Conservation (phyloP, 345 rosid genomes). For the Aquilaria malaccensis region DNA sequence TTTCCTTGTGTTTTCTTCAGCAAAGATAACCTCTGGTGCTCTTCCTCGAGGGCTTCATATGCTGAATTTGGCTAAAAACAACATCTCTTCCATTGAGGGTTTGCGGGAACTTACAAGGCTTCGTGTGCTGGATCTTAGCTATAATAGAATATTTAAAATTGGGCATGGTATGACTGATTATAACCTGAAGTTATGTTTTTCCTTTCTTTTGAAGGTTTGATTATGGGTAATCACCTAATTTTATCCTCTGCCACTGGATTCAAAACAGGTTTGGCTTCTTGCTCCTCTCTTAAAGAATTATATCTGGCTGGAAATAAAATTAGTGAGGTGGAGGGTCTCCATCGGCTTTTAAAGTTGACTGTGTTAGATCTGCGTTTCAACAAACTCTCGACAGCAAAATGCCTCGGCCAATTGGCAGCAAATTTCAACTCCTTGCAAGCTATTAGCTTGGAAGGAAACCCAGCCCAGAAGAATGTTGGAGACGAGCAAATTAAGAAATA, state of each 20-base stretch:
- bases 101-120: constrained; percentile 88
- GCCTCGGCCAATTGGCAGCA: constrained; percentile 94
- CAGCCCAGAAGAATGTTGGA: constrained; percentile 94
- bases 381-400: constrained; percentile 79
- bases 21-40: constrained; percentile 74
- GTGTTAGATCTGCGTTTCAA: constrained; percentile 87
- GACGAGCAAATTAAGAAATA: constrained; percentile 86
- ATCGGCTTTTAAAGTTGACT: constrained; percentile 75
- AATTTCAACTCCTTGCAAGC: constrained; percentile 92
- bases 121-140: constrained; percentile 88
- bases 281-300: constrained; percentile 89
- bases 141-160: constrained; percentile 73
- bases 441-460: constrained; percentile 94
- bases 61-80: constrained; percentile 77
- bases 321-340: constrained; percentile 94
- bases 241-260: background rate
- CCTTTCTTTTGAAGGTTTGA: background rate
- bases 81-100: constrained; percentile 79
- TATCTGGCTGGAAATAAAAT: constrained; percentile 92
- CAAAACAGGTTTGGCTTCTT: constrained; percentile 75
- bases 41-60: constrained; percentile 91
- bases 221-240: background rate
- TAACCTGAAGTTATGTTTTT: constrained; percentile 5
- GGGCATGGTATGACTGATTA: constrained; percentile 68
- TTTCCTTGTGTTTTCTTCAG: constrained; percentile 25